A percentile compares a stretch with the other conserved stretches of the same genome.
phyloP scores from a whole-genome alignment of 176 grass and related monocot genomes.

The Thalia dealbata region DNA sequence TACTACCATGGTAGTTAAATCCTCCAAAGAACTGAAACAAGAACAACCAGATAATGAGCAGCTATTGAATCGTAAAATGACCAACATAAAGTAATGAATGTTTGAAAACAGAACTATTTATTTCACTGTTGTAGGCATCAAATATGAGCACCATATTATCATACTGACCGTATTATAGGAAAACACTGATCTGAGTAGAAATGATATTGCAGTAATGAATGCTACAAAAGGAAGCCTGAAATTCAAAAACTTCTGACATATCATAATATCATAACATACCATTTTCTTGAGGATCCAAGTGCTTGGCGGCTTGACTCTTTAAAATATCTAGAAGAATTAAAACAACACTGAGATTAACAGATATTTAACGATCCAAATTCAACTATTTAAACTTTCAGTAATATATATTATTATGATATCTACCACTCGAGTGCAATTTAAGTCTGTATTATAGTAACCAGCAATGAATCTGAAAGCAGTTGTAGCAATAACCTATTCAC shows the following conservation, averaged over 20 bases:
- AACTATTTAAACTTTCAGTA: not conserved
- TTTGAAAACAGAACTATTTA: not conserved
- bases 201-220: not conserved
- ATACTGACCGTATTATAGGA: no score
- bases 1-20: constrained; percentile 69
- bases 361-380: not conserved
- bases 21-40: constrained; percentile 60
- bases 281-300: not conserved
- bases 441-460: no score
- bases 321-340: not conserved
- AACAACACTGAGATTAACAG: not conserved
- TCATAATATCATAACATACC: not conserved
- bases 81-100: not conserved
- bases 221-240: not conserved
- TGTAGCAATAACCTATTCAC: no score
- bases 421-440: no score
- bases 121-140: no score
- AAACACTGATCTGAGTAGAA: no score
- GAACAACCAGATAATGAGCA: not conserved
- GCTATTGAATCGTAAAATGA: not conserved
- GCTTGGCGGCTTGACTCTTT: not conserved
- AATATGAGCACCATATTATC: no score
- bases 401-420: no score
- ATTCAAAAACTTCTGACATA: not conserved
- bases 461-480: no score